phyloP scores from a whole-genome alignment of 371 early-diverging fungal species.

The Mucor lusitanicus region DNA sequence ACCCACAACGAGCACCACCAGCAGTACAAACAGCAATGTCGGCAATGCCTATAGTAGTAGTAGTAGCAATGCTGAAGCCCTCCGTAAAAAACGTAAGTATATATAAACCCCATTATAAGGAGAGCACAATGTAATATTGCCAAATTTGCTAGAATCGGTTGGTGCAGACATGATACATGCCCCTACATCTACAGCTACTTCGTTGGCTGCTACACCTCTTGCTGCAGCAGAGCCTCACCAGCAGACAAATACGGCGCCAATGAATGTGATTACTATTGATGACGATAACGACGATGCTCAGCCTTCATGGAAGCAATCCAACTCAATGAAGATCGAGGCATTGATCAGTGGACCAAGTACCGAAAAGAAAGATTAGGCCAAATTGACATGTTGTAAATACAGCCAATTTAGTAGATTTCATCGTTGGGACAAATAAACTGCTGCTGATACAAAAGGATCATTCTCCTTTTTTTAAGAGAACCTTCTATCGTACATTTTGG shows the following conservation, averaged over 20 bases:
- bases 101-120: background rate
- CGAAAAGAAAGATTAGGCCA: background rate
- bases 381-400: background rate
- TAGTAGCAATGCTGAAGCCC: background rate
- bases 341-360: conserved; percentile 21
- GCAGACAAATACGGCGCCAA: background rate
- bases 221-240: background rate
- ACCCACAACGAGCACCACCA: background rate
- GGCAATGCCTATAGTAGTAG: background rate
- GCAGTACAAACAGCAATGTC: background rate
- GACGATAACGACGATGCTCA: conserved; percentile 5
- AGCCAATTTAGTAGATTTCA: background rate
- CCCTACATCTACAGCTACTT: background rate
- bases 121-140: background rate
- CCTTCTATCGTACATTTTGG: background rate
- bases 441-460: background rate
- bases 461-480: background rate
- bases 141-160: background rate
- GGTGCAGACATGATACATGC: background rate
- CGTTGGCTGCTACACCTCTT: too few relatives aligned
- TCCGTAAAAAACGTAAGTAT: conserved; percentile 12
- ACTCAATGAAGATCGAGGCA: conserved; percentile 36
- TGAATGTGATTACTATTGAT: conserved; percentile 11
- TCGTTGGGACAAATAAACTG: background rate
- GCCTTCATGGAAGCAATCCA: conserved; percentile 12